A percentile compares a stretch with the other conserved stretches of the same genome.
Conservation (phyloP, 2,329 filamentous ascomycete genomes). For the Corinectria fuckeliana region DNA sequence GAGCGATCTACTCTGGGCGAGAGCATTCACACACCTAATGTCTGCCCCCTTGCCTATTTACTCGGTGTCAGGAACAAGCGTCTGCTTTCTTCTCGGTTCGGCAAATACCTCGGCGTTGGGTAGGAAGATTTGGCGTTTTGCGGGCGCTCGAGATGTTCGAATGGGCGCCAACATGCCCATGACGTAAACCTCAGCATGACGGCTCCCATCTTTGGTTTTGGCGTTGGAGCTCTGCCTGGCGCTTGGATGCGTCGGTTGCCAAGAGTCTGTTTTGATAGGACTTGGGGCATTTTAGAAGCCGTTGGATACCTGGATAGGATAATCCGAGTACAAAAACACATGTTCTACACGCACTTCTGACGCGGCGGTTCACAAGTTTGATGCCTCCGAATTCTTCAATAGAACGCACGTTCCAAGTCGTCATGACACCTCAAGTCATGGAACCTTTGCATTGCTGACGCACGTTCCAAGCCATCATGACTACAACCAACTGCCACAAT, state of each 20-base stretch:
- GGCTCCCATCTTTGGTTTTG: background rate
- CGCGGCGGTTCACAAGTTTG: background rate
- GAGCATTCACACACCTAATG: background rate
- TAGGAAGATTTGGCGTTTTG: constrained; percentile 2
- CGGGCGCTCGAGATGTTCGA: background rate
- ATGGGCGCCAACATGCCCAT: background rate
- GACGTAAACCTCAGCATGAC: background rate
- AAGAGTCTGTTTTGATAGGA: background rate
- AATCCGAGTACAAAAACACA: background rate
- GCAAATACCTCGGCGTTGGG: constrained; percentile 15
- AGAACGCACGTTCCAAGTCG: background rate
- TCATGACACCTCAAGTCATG: background rate
- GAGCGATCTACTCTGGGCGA: background rate
- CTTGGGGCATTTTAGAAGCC: background rate
- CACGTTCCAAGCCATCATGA: background rate
- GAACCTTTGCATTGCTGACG: background rate
- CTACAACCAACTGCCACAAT: background rate
- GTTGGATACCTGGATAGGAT: constrained; percentile 11
- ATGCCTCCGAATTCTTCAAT: background rate
- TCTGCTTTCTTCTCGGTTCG: background rate
- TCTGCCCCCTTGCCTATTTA: background rate
- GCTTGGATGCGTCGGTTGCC: background rate
- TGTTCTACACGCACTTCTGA: background rate
- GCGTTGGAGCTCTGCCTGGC: background rate
- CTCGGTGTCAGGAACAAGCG: constrained; percentile 4